Evolutionary conservation across 306 rosid species (phyloP).

Genomic region (Mucuna pruriens): DNA sequence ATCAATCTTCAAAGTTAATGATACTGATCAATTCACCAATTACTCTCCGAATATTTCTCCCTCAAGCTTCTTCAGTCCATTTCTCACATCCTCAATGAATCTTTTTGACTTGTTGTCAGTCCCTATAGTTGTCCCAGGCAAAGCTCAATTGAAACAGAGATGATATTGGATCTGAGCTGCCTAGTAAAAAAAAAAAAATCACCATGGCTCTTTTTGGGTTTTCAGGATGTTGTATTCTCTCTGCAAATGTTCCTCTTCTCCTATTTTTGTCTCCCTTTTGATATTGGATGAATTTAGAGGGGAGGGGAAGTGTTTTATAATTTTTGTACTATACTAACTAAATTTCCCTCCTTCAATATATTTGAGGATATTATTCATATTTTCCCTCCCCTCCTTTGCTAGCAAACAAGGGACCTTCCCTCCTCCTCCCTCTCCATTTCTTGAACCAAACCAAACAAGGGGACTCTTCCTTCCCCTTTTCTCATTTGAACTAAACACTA

Average conservation of each 20-base stretch:
- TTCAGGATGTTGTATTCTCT: not conserved
- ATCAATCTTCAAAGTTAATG: not conserved
- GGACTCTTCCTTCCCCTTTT: not conserved
- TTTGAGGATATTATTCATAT: not conserved
- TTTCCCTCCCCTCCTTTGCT: not conserved
- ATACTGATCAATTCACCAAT: not conserved
- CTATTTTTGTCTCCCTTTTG: not conserved
- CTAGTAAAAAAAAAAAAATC: not conserved
- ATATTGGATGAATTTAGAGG: not conserved
- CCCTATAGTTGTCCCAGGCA: not conserved
- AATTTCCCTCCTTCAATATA: not conserved
- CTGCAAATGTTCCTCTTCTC: not conserved
- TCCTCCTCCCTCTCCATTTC: not conserved
- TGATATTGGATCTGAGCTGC: not conserved
- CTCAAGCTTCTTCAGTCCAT: constrained; percentile 1
- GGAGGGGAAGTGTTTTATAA: not conserved
- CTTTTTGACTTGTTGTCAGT: not conserved
- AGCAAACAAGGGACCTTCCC: not conserved
- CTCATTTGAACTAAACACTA: not conserved
- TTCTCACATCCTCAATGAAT: not conserved
- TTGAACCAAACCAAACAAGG: not conserved
- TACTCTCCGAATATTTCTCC: not conserved
- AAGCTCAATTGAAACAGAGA: not conserved
- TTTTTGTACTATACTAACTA: not conserved
- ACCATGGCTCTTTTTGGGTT: constrained; percentile 2